Base-by-base conservation (phyloP, 2,329 filamentous ascomycete species). In the Monosporascus sp. region DNA sequence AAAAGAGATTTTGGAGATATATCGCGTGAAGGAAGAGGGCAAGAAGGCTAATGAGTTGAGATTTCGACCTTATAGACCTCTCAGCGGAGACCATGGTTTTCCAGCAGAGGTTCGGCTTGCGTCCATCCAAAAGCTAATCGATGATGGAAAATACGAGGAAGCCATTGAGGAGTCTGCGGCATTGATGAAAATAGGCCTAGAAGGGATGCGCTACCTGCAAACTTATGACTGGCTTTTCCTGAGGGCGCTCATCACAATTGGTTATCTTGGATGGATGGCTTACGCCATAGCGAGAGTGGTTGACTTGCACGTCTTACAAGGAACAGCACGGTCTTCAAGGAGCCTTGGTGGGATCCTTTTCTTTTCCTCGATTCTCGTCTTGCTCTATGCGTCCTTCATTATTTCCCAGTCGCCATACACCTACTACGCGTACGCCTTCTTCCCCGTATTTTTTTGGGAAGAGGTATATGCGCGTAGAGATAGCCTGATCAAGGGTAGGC, bases 141-240 rank as follows among this genome's bases (percentile, higher is more conserved):
- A 82, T 15, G 72, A 73, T 9, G 85, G 81, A 7, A 77, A 81
- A 46, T 85, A 86, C 58, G 85, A 93, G 53, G 82, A 89, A 61
- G 90, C 93, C 1, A 96, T 97, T 61, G 77, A 84, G 53, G 82
- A 89, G 63, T 91, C 89, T 1, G 85, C 88, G 43, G 81, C 85
- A 28, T 77, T 99, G 15, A 88, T 97, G 55, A 81, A 87, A 55
- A 74, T 89, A 49, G 87, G 85, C 2, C 78, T 99, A 1, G 82
- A 91, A 56, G 94, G 94, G 7, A 75, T 99, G 55, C 84, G 94
- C 49, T 99, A 99, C 68, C 79, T 99, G 26, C 94, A 99, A 71
- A 99, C 92, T 0, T 99, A 99, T 65, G 94, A 99, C 73, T 99
- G 94, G 94, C 78, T 99, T 2, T 99, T 99, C 72, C 75, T 99